A percentile compares a stretch with the other conserved stretches of the same genome.
Conservation (phyloP, 179 eudicot genomes). For the Corrigiola litoralis region DNA sequence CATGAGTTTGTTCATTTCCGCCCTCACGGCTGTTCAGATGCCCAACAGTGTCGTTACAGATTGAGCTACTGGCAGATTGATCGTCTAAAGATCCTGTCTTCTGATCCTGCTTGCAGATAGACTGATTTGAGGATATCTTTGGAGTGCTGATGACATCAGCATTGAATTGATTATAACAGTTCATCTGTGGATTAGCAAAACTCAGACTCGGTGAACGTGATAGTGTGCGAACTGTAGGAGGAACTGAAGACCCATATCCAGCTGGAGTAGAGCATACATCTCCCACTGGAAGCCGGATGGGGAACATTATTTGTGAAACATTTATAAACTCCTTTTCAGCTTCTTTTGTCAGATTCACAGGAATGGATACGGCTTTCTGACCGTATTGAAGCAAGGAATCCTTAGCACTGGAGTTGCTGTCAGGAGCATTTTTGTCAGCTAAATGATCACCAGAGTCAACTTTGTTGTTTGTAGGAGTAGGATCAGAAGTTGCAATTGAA, state of each 20-base stretch:
- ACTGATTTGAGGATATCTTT: slow-evolving; percentile 31
- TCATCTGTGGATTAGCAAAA: slow-evolving; percentile 33
- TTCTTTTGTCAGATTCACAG: slow-evolving; percentile 27
- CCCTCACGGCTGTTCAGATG: slow-evolving; percentile 26
- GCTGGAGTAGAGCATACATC: slow-evolving; percentile 23
- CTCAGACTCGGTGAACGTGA: slow-evolving; percentile 42
- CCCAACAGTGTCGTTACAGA: slow-evolving; percentile 32
- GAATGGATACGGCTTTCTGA: slow-evolving; percentile 22
- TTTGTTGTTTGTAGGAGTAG: slow-evolving; percentile 28
- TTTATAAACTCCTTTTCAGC: slow-evolving; percentile 27
- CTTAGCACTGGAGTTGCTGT: slow-evolving; percentile 27
- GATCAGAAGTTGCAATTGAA: slow-evolving; percentile 32
- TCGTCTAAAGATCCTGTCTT: slow-evolving; percentile 36
- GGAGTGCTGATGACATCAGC: slow-evolving; percentile 25
- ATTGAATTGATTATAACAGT: slow-evolving; percentile 31
- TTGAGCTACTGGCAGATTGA: slow-evolving; percentile 51
- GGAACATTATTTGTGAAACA: slow-evolving; percentile 37
- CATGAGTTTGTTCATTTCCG: slow-evolving; percentile 31
- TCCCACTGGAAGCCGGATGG: slow-evolving; percentile 42
- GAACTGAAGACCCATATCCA: slow-evolving; percentile 27
- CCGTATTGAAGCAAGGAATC: slow-evolving; percentile 26
- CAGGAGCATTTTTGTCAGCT: slow-evolving; percentile 31
- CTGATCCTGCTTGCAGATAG: slow-evolving; percentile 24
- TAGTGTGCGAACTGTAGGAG: slow-evolving; percentile 30
- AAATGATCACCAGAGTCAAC: slow-evolving; percentile 28